Percentiles rank a stretch among this genome's conserved stretches.
phyloP scores from a whole-genome alignment of 108 stramenopile species.

The Nannochloropsis oceanica region DNA sequence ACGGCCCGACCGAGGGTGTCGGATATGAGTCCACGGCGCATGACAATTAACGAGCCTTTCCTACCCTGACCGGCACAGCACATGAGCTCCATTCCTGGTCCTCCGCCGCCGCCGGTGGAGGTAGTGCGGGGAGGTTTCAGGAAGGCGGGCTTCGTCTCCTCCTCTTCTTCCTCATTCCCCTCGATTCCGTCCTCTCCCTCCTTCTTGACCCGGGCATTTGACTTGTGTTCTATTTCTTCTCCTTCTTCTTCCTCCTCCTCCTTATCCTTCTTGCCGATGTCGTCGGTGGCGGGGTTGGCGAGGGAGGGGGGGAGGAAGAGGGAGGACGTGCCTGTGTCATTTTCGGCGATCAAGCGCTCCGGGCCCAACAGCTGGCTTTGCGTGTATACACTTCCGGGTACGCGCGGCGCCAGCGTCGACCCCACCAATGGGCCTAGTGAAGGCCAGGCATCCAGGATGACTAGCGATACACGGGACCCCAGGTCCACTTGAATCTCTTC shows the following conservation, averaged over 20 bases:
- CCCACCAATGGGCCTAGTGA: background rate
- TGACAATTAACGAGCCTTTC: background rate
- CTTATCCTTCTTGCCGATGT: too few species aligned
- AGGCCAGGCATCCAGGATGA: background rate
- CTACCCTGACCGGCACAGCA: background rate
- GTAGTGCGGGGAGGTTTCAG: background rate
- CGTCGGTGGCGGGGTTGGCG: too few species aligned
- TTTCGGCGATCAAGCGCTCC: background rate
- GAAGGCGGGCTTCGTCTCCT: background rate
- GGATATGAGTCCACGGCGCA: background rate
- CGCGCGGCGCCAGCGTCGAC: background rate
- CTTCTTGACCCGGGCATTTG: too few species aligned
- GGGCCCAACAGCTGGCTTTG: background rate
- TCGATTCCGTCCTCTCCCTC: too few species aligned
- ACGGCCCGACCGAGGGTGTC: background rate
- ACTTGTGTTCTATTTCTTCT: too few species aligned
- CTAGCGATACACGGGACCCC: background rate
- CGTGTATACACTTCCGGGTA: background rate
- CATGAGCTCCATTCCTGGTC: background rate
- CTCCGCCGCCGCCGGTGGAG: background rate
- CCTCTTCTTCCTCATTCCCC: background rate
- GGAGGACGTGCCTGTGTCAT: background rate
- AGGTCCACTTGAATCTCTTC: background rate
- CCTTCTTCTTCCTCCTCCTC: too few species aligned
- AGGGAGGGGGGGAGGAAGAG: background rate